phyloP scores from a whole-genome alignment of 2,329 filamentous ascomycete genomes.

The Fusarium sp. region DNA sequence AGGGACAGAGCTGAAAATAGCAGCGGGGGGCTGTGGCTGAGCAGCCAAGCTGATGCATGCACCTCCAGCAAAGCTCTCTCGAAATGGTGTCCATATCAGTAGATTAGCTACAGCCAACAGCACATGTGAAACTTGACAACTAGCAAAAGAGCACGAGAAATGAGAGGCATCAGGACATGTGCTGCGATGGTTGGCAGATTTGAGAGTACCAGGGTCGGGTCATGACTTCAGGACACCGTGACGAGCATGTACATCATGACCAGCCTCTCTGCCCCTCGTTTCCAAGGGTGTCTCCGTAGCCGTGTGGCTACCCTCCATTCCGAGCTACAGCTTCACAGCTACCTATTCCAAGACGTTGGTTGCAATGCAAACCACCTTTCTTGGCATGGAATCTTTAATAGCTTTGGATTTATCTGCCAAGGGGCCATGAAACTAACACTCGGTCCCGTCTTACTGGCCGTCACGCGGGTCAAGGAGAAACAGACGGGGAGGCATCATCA shows the following conservation, averaged over 20 bases:
- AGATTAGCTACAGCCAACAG: not conserved
- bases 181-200: not conserved
- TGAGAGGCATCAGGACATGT: not conserved
- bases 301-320: not conserved
- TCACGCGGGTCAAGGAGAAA: no score
- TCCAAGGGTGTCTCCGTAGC: not conserved
- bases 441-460: no score
- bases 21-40: constrained; percentile 38
- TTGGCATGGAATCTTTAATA: not conserved
- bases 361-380: not conserved
- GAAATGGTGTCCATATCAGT: not conserved
- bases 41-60: constrained; percentile 3
- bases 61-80: not conserved
- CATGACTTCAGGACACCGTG: not conserved
- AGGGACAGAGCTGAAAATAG: constrained; percentile 35
- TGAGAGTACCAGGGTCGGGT: not conserved
- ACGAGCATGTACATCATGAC: not conserved
- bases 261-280: constrained; percentile 2
- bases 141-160: not conserved
- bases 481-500: no score
- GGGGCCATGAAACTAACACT: not conserved
- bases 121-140: constrained; percentile 6
- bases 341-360: not conserved
- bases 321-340: not conserved
- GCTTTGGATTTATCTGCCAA: not conserved